Evolutionary conservation across 164 flowering plant genomes (phyloP).

Genomic region (Tinospora cordifolia): DNA sequence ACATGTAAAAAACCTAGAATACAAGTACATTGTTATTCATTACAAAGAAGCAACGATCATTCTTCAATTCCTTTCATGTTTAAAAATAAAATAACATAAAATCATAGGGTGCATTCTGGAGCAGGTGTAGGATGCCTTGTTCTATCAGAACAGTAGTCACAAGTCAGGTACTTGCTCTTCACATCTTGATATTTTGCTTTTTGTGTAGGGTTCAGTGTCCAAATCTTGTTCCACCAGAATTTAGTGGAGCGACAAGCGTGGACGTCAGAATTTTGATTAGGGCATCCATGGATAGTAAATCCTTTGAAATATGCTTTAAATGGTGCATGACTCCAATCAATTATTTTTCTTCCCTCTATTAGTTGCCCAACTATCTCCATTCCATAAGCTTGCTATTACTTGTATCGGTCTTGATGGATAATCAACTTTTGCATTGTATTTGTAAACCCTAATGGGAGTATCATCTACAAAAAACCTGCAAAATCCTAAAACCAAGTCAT

Average conservation of each 20-base stretch:
- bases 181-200: conserved; percentile 17
- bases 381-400: conserved; percentile 50
- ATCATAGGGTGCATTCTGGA: conserved; percentile 9
- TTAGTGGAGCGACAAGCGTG: conserved; percentile 13
- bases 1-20: too few species aligned
- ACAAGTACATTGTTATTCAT: too few species aligned
- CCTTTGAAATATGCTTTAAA: conserved; percentile 39
- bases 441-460: conserved; percentile 57
- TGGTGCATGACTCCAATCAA: conserved; percentile 49
- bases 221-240: conserved; percentile 49
- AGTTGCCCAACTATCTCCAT: conserved; percentile 68
- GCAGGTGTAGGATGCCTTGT: conserved; percentile 31
- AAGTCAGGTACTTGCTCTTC: conserved; percentile 30
- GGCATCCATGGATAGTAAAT: conserved; percentile 42
- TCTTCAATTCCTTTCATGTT: neutral
- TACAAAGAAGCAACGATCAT: neutral
- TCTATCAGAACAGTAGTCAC: conserved; percentile 60
- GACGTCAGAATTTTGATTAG: neutral
- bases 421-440: conserved; percentile 37
- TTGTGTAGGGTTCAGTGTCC: conserved; percentile 25
- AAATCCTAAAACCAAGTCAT: neutral
- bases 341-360: conserved; percentile 49
- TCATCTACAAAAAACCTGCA: conserved; percentile 59
- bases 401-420: conserved; percentile 56
- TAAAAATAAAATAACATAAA: too few species aligned